These are phyloP conservation scores for Psilocybe azurescens DNA, from an alignment of 768 basidiomycete genomes.

Conservation along the genomic window DNA sequence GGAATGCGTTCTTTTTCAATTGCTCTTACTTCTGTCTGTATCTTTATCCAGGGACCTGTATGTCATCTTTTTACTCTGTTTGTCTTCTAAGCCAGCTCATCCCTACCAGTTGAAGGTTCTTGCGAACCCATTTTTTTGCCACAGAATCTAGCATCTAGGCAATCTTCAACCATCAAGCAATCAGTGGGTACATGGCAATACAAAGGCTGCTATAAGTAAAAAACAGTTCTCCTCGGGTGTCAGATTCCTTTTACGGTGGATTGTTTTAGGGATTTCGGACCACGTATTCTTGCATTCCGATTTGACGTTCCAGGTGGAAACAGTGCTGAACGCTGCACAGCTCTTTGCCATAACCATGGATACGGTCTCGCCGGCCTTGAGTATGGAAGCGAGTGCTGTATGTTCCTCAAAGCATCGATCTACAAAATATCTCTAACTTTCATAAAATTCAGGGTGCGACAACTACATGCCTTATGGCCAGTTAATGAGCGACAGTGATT, in stretches of 20 bases:
- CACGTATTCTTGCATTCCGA: conserved; percentile 17
- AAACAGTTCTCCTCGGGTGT: background rate
- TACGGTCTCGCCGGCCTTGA: conserved; percentile 18
- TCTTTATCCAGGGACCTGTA: too few species aligned
- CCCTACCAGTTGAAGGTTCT: too few species aligned
- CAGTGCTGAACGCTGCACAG: conserved; percentile 19
- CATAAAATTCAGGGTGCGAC: conserved; percentile 43
- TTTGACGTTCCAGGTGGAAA: conserved; percentile 15
- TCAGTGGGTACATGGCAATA: conserved; percentile 20
- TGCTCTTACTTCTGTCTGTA: too few species aligned
- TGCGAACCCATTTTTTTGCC: too few species aligned
- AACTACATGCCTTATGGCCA: conserved; percentile 30
- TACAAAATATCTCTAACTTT: background rate
- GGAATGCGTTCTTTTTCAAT: too few species aligned
- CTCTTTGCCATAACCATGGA: conserved; percentile 26
- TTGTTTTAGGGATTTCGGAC: conserved; percentile 20
- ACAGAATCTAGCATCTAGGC: too few species aligned
- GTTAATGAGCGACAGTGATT: conserved; percentile 32
- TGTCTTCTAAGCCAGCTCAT: too few species aligned
- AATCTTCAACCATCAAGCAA: conserved; percentile 19
- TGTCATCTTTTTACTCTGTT: too few species aligned
- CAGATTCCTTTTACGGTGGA: background rate
- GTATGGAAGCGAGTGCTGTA: conserved; percentile 21
- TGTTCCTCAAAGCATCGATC: background rate
- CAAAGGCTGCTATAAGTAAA: conserved; percentile 22